Evolutionary conservation across 1,284 basidiomycete species (phyloP).

Genomic region (Puccinia coronata): DNA sequence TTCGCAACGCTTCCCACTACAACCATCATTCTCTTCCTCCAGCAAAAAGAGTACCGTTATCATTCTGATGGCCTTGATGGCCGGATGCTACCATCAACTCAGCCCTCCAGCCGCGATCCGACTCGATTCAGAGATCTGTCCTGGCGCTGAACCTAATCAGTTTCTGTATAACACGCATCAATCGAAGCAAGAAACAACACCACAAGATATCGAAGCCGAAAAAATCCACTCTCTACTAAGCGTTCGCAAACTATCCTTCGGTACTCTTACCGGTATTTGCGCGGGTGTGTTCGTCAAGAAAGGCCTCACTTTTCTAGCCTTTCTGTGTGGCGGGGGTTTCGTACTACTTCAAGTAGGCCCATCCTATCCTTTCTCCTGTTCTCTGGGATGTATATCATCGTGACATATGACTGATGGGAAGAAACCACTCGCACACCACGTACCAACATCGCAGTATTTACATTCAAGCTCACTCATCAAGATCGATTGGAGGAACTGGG

Average conservation of each 20-base stretch:
- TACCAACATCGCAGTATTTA: slow-evolving; percentile 25
- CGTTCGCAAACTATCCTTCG: slow-evolving; percentile 43
- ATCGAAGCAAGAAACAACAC: too few relatives aligned
- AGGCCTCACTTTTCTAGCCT: slow-evolving; percentile 34
- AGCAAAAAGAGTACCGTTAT: too few relatives aligned
- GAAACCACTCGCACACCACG: background rate
- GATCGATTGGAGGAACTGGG: slow-evolving; percentile 35
- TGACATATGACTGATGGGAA: too few relatives aligned
- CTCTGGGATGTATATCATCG: too few relatives aligned
- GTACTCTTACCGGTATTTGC: slow-evolving; percentile 37
- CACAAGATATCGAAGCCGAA: background rate
- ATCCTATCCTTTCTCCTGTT: background rate
- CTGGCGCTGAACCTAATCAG: too few relatives aligned
- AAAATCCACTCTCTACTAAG: slow-evolving; percentile 29
- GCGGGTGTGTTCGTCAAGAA: slow-evolving; percentile 44
- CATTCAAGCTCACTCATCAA: slow-evolving; percentile 26
- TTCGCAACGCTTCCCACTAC: too few relatives aligned
- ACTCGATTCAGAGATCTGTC: too few relatives aligned
- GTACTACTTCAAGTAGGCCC: slow-evolving; percentile 44
- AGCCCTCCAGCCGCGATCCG: too few relatives aligned
- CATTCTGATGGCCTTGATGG: too few relatives aligned
- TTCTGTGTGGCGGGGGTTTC: slow-evolving; percentile 36
- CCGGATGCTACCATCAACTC: too few relatives aligned
- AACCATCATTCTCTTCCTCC: too few relatives aligned
- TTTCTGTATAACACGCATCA: too few relatives aligned